Base-by-base conservation (phyloP, 345 rosid genomes). In the Populus davidiana region DNA sequence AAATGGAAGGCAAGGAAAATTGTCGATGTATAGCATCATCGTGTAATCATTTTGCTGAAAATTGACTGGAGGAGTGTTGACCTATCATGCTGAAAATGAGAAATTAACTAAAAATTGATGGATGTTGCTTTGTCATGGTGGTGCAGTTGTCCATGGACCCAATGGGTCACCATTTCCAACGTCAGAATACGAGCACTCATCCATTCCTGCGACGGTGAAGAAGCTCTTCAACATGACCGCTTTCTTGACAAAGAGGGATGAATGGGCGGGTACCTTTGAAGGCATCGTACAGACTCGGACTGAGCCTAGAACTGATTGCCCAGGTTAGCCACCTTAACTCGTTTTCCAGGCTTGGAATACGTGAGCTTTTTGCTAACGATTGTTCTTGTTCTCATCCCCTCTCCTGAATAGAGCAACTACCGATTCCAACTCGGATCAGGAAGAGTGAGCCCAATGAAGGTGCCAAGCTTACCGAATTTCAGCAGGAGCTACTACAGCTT, bases 131-230 rank as follows among this genome's bases (percentile, higher is more conserved):
- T n/a, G 33, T 21, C 18, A 9, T 27, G 29, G n/a, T 6, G 1
- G 14, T 77, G 87, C 90, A 92, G 98, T 93, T 78, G 91, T 95
- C 66, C 99, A 95, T 78, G 98, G 98, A 27, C 89, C 96, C 6
- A 86, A 90, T 8, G 93, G 99, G 21, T 86, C 89, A 11, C 98
- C 98, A 25, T 81, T 29, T 79, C 90, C 95, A 23, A 90, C 94
- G 1, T 94, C 99, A 0, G 92, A 94, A 77, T 94, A 86, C 27
- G 97, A 94, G 61, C 99, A 95, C 75, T 95, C 99, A 17, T 95
- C 99, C 2, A 91, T 95, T 76, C 97, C 99, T 0, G 99, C 98
- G 2, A 95, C 98, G 1, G 93, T 93, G 50, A 91, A 91, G 91
- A 90, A 87, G 89, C 68, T 93, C 25, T 91, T 87, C 86, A 93